These are phyloP conservation scores for Echeveria elegans DNA, from an alignment of 164 flowering plant species.

Conservation along the genomic window DNA sequence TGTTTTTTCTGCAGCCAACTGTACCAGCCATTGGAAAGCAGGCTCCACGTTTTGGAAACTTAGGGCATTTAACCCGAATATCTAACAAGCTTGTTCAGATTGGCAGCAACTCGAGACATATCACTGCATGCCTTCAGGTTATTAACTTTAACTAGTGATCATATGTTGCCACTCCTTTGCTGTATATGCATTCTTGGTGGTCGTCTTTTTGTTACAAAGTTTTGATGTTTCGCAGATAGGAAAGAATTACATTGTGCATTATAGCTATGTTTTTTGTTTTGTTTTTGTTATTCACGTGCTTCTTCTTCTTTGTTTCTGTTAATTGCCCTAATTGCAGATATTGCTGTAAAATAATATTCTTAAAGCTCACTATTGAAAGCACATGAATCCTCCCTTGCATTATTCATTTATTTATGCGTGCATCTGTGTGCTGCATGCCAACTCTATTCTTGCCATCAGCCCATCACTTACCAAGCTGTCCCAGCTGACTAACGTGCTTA, in stretches of 20 bases:
- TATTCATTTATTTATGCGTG: not conserved
- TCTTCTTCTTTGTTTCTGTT: not conserved
- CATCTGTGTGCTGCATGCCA: too few species aligned
- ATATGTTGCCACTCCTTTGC: not conserved
- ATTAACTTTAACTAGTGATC: not conserved
- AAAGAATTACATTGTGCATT: too few species aligned
- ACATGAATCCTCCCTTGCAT: not conserved
- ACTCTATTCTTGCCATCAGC: too few species aligned
- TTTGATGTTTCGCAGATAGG: too few species aligned
- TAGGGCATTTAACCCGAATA: slow-evolving; percentile 4
- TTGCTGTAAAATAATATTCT: not conserved
- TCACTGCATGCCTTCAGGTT: slow-evolving; percentile 7
- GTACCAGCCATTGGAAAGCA: not conserved
- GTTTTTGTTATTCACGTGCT: not conserved
- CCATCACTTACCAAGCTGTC: too few species aligned
- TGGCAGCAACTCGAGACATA: slow-evolving; percentile 7
- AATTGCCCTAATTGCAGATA: not conserved
- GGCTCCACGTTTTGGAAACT: slow-evolving; percentile 2
- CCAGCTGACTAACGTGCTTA: not conserved
- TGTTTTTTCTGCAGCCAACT: not conserved
- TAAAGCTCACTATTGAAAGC: not conserved
- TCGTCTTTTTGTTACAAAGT: too few species aligned
- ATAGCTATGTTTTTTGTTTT: not conserved
- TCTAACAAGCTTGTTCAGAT: slow-evolving; percentile 6
- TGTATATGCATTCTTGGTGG: not conserved